These are phyloP conservation scores for Tetraselmis chui DNA, from an alignment of 139 green algal genomes.

Conservation along the genomic window DNA sequence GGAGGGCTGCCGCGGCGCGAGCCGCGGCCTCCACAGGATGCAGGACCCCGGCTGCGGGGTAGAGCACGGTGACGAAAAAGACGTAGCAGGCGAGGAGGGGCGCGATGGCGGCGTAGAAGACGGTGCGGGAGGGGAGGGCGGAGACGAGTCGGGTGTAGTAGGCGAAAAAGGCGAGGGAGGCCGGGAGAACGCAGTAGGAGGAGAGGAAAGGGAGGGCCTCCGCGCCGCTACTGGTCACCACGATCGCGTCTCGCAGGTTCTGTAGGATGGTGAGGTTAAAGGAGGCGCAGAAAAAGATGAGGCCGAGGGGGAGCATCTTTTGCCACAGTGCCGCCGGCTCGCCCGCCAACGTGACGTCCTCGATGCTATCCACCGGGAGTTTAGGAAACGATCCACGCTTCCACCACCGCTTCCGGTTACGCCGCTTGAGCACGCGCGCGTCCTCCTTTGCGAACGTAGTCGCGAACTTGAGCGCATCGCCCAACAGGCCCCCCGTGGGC, in stretches of 20 bases:
- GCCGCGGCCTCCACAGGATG: slow-evolving; percentile 49
- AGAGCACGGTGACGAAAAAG: slow-evolving; percentile 66
- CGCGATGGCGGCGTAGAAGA: slow-evolving; percentile 62
- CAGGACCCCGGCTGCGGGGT: slow-evolving; percentile 52
- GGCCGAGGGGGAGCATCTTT: slow-evolving; percentile 60
- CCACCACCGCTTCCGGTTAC: slow-evolving; percentile 45
- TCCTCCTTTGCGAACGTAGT: slow-evolving; percentile 27
- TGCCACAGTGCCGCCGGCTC: slow-evolving; percentile 44
- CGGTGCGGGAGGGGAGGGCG: slow-evolving; percentile 35
- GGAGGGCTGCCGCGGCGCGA: slow-evolving; percentile 26
- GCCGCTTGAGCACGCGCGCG: slow-evolving; percentile 40
- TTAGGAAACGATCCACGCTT: slow-evolving; percentile 18
- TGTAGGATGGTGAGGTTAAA: slow-evolving; percentile 76
- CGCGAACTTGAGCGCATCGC: slow-evolving; percentile 38
- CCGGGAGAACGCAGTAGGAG: slow-evolving; percentile 66
- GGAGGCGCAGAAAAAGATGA: slow-evolving; percentile 70
- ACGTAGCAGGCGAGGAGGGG: slow-evolving; percentile 65
- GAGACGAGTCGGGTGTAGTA: slow-evolving; percentile 44
- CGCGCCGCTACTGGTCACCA: slow-evolving; percentile 67
- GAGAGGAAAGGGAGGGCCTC: slow-evolving; percentile 78
- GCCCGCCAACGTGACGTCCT: slow-evolving; percentile 25
- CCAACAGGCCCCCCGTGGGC: slow-evolving; percentile 17
- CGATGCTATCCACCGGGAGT: slow-evolving; percentile 11
- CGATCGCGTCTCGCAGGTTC: slow-evolving; percentile 71
- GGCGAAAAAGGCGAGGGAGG: slow-evolving; percentile 67